Base-by-base conservation (phyloP, 1,284 basidiomycete genomes). In the Sporisorium reilianum region DNA sequence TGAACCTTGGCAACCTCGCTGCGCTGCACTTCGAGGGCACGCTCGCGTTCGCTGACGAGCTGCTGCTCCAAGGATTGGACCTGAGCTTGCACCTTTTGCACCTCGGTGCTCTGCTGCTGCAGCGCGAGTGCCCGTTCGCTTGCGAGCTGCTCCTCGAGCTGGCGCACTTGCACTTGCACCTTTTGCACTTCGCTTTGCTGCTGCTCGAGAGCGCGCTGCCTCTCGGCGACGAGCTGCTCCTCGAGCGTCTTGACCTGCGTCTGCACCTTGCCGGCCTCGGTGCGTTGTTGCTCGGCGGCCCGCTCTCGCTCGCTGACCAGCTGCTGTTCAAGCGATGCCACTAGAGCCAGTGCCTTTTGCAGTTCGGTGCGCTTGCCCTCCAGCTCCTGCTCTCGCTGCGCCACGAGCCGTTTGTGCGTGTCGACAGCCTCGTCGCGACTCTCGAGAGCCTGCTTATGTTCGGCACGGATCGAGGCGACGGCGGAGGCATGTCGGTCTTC, bases 361-460 rank as follows among this genome's bases (percentile, higher is more conserved):
- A 66, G 38, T 26, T 60, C 44, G 44, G 28, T 32, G 18, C 53
- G 56, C 46, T 72, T 50, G 23, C 49, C 48, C 28, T 70, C 55
- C 22, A 67, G 65, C 28, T 64, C 71, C 12, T 44, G 45, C 50
- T 65, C 52, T 10, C 49, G 54, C n/a, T 64, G 61, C 26, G 45
- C 51, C 11, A 61, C 55, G 32, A 65, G 58, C 52, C 63, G 65
- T 53, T 60, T 42, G 32, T 70, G 67, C 30, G 44, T 50, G 36
- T 58, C 40, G 16, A 71, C 58, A 20, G 60, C 42, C 48, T 58
- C 51, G 23, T 78, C 73, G 25, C 66, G 57, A 3, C 44, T 66
- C 22, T 75, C 62, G 22, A 75, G 77, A 10, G 69, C 62, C 48
- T 57, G 67, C 46, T 70, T 71, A 34, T 77, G 63, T 42, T 75